Evolutionary conservation across 1,284 basidiomycete species (phyloP), one percentile per base, ranked within the genome.

Genomic region (Somion occarium): DNA sequence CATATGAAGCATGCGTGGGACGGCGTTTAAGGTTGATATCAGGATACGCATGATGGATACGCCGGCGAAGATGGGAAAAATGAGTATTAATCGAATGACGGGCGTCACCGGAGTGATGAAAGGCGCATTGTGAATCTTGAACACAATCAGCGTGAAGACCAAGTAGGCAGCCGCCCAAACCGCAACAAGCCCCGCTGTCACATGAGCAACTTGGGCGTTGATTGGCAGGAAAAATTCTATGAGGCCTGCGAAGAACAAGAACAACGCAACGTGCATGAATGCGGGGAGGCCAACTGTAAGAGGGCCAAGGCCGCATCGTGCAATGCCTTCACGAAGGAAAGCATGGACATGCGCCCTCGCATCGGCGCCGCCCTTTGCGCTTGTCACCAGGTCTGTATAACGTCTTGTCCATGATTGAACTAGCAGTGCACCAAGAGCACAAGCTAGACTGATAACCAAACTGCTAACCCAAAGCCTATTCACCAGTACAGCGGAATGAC

Each of bases 391-490:
- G 13, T 25, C 5, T 7, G 43, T 44, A 18, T 44, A 44, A 18
- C 43, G 43, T 12, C 26, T 44, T 19, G 43, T 22, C 43, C 43
- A 44, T 19, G 23, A n/a, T n/a, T n/a, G 45, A 34, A 46, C 20
- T 7, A 46, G 26, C 4, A 26, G 23, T 5, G 45, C 45, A 4
- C 45, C 45, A 13, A 46, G 26, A 4, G 45, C 45, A 20, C 45
- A 46, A 11, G 45, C 45, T 11, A 46, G 19, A 23, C 45, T 46
- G 45, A 34, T 26, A 18, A 46, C 20, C 7, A 46, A 20, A 20
- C 45, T 46, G 9, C 23, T 22, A 5, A 46, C 45, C 45, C 45
- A 46, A 5, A 46, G 45, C 22, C 27, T 46, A 20, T 46, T 46
- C 25, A 46, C 45, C 5, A 22, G 45, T 7, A 46, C 26, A 27